Evolutionary conservation across 176 grass and related monocot genomes (phyloP).

Genomic region (Musa troglodytarum): DNA sequence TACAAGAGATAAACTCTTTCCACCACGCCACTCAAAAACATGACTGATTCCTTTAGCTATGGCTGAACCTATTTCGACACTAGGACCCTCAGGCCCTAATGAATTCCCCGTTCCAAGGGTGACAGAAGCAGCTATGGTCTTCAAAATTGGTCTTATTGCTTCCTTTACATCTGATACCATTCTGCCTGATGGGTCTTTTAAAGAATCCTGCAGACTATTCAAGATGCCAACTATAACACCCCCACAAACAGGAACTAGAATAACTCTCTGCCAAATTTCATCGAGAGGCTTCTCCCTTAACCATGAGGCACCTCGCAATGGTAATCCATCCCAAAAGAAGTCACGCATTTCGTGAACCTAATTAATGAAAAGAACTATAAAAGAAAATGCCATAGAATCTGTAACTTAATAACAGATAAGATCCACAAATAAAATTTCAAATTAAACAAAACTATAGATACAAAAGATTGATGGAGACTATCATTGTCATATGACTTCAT

Average conservation of each 20-base stretch:
- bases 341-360: conserved; percentile 89
- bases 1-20: conserved; percentile 65
- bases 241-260: conserved; percentile 62
- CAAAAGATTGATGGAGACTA: not conserved
- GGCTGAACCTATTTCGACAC: conserved; percentile 81
- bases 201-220: conserved; percentile 46
- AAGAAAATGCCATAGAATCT: not conserved
- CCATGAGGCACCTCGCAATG: conserved; percentile 58
- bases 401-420: not conserved
- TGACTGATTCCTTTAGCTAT: conserved; percentile 86
- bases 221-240: conserved; percentile 68
- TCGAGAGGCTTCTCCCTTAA: conserved; percentile 58
- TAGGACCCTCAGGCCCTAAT: conserved; percentile 87
- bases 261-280: conserved; percentile 71
- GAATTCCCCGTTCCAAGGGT: conserved; percentile 92
- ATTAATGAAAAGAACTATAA: conserved; percentile 9
- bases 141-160: conserved; percentile 53
- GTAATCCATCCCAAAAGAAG: conserved; percentile 75
- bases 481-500: not conserved
- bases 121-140: conserved; percentile 71
- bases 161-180: conserved; percentile 29
- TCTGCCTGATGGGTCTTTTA: conserved; percentile 26
- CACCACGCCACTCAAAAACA: conserved; percentile 53
- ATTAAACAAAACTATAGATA: not conserved
- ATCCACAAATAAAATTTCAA: not conserved